Percentiles rank a stretch among this genome's conserved stretches.
Evolutionary conservation across 192 early-diverging fungal species (phyloP).

Genomic region (Hyaloraphidium curvatum): DNA sequence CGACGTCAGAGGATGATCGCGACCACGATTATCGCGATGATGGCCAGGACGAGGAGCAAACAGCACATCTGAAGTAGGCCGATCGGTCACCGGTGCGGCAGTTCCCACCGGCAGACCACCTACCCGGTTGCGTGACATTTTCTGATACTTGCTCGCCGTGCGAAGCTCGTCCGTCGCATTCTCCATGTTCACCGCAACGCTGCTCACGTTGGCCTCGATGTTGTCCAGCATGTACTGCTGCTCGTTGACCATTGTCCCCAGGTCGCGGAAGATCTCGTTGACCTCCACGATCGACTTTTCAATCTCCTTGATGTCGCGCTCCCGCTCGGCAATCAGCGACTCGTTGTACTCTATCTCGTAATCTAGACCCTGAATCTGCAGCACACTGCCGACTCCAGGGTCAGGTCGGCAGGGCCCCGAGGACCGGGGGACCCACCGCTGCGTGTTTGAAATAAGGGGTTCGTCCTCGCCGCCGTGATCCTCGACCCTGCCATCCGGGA

Average conservation of each 20-base stretch:
- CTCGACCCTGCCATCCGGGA: no score
- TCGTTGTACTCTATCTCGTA: slow-evolving; percentile 92
- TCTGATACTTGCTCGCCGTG: slow-evolving; percentile 59
- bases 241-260: slow-evolving; percentile 92
- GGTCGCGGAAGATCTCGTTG: slow-evolving; percentile 92
- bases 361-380: slow-evolving; percentile 49
- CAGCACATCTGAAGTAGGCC: slow-evolving; percentile 79
- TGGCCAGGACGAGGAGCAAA: slow-evolving; percentile 50
- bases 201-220: slow-evolving; percentile 85
- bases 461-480: slow-evolving; percentile 30
- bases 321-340: slow-evolving; percentile 77
- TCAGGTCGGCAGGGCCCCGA: no score
- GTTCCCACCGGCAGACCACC: no score
- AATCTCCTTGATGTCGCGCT: slow-evolving; percentile 78
- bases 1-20: no score
- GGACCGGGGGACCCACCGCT: no score
- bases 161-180: slow-evolving; percentile 63
- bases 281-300: slow-evolving; percentile 83
- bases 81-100: no score
- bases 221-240: slow-evolving; percentile 91
- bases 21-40: slow-evolving; percentile 39
- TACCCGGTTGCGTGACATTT: slow-evolving; percentile 50
- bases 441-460: no score
- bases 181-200: slow-evolving; percentile 54
- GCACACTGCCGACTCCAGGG: no score